These are phyloP conservation scores for Monilinia fructicola DNA, from an alignment of 2,329 filamentous ascomycete genomes.

Conservation along the genomic window DNA sequence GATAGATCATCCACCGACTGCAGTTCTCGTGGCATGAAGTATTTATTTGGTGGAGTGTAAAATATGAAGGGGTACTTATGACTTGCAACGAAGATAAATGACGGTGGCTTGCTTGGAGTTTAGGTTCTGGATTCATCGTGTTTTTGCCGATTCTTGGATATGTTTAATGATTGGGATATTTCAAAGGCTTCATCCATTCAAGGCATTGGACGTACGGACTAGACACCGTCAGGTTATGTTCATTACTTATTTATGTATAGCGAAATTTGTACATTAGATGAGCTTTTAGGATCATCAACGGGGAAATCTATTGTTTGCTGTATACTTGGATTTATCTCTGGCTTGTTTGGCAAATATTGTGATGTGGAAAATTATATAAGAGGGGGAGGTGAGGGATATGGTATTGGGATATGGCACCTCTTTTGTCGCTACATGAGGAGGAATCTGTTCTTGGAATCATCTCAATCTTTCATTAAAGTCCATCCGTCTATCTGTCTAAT, in stretches of 20 bases:
- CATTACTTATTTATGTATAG: not conserved
- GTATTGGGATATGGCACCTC: not conserved
- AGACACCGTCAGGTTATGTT: not conserved
- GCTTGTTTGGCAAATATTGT: not conserved
- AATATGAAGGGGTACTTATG: not conserved
- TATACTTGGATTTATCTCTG: not conserved
- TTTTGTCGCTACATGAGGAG: not conserved
- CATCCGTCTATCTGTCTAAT: not conserved
- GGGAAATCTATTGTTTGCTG: not conserved
- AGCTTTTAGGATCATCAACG: not conserved
- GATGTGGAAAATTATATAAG: not conserved
- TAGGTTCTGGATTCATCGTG: not conserved
- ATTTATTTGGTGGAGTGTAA: slow-evolving; percentile 3
- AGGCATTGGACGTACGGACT: slow-evolving; percentile 5
- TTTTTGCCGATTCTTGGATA: not conserved
- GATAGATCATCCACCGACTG: not conserved
- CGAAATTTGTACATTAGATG: slow-evolving; percentile 12
- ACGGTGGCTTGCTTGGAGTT: slow-evolving; percentile 6
- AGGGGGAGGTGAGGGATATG: not conserved
- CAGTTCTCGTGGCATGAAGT: slow-evolving; percentile 2
- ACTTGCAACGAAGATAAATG: slow-evolving; percentile 12
- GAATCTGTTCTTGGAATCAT: not conserved
- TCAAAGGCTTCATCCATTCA: slow-evolving; percentile 10
- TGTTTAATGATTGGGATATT: slow-evolving; percentile 2
- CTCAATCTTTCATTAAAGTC: not conserved